These are phyloP conservation scores for Ascochyta koolunga DNA, from an alignment of 2,329 filamentous ascomycete species.

Conservation along the genomic window DNA sequence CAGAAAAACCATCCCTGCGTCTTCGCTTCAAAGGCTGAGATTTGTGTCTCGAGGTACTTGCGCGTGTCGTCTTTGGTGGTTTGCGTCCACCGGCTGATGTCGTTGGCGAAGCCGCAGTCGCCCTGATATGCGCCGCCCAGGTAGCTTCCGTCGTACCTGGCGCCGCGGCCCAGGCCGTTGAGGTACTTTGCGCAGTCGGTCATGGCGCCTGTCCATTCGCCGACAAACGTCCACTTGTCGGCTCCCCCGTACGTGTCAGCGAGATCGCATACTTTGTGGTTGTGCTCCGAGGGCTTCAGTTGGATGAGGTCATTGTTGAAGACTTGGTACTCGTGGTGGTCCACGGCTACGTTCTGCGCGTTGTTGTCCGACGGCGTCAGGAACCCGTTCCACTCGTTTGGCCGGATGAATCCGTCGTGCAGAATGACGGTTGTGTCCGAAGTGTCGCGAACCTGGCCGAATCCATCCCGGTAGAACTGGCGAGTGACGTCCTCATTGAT, in stretches of 20 bases:
- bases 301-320: constrained; percentile 61
- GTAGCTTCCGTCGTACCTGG: constrained; percentile 65
- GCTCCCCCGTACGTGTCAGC: constrained; percentile 55
- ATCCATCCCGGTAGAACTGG: constrained; percentile 63
- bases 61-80: constrained; percentile 54
- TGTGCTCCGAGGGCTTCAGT: constrained; percentile 59
- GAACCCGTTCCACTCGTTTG: constrained; percentile 66
- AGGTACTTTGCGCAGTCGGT: constrained; percentile 63
- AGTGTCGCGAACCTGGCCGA: constrained; percentile 53
- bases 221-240: constrained; percentile 69
- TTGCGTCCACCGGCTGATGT: constrained; percentile 56
- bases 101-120: constrained; percentile 60
- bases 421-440: constrained; percentile 61
- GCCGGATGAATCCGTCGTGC: constrained; percentile 62
- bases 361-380: constrained; percentile 59
- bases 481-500: constrained; percentile 54
- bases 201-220: constrained; percentile 72
- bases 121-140: constrained; percentile 57
- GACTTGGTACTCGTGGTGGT: constrained; percentile 73
- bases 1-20: constrained; percentile 62
- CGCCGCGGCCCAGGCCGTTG: constrained; percentile 63
- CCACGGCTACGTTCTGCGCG: constrained; percentile 63
- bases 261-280: constrained; percentile 62
- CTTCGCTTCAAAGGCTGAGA: constrained; percentile 58
- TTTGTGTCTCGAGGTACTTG: constrained; percentile 62